Percentiles rank a stretch among this genome's conserved stretches.
These are phyloP conservation scores for Coemansia sp. DNA, from an alignment of 192 early-diverging fungal genomes.

Conservation along the genomic window DNA sequence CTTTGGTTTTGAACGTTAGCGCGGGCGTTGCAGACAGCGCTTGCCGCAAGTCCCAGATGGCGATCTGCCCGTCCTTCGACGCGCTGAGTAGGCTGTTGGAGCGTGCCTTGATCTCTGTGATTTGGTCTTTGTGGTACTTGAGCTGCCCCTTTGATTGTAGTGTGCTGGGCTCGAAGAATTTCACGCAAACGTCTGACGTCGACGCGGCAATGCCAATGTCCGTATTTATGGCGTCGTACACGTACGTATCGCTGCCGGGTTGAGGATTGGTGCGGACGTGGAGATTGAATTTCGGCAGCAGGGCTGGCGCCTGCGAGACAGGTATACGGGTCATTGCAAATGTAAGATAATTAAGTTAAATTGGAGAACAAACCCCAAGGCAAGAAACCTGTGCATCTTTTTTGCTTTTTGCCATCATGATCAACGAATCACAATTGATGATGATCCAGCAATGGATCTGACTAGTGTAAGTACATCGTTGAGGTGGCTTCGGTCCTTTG, in stretches of 20 bases:
- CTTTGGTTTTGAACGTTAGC: slow-evolving; percentile 26
- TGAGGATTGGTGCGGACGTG: slow-evolving; percentile 1
- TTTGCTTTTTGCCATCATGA: not conserved
- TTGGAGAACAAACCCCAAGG: not conserved
- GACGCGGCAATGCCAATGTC: slow-evolving; percentile 39
- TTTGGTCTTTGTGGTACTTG: slow-evolving; percentile 60
- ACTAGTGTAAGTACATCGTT: not conserved
- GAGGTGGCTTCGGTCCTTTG: not conserved
- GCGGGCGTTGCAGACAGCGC: slow-evolving; percentile 18
- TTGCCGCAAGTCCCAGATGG: slow-evolving; percentile 69
- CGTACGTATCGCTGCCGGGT: slow-evolving; percentile 32
- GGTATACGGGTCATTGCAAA: slow-evolving; percentile 36
- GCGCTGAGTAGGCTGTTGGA: slow-evolving; percentile 60
- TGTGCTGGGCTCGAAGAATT: slow-evolving; percentile 61
- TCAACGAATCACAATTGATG: not conserved
- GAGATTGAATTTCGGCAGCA: slow-evolving; percentile 35
- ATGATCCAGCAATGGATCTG: not conserved
- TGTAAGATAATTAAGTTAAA: not conserved
- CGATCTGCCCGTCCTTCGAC: slow-evolving; percentile 65
- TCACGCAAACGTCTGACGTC: slow-evolving; percentile 66
- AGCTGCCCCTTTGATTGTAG: slow-evolving; percentile 52
- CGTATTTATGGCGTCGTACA: slow-evolving; percentile 39
- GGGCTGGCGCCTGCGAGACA: slow-evolving; percentile 27
- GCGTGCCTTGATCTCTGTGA: slow-evolving; percentile 63
- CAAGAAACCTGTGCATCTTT: not conserved